Evolutionary conservation across 352 stramenopile species (phyloP).

Genomic region (Globisporangium ultimum): DNA sequence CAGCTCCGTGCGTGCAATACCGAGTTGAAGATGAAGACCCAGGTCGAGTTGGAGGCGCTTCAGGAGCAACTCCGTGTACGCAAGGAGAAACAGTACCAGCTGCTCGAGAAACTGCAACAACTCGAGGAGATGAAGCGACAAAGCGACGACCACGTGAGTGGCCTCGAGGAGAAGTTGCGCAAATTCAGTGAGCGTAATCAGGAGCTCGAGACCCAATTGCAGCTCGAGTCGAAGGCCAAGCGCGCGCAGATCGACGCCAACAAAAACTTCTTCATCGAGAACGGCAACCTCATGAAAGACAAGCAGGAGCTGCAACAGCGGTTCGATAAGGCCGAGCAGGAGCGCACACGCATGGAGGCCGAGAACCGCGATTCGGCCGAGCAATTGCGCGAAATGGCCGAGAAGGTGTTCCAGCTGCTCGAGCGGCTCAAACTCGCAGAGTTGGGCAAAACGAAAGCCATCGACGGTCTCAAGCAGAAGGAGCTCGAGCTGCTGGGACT

Average conservation of each 20-base stretch:
- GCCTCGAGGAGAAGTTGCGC: constrained; percentile 90
- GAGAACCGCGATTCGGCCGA: constrained; percentile 94
- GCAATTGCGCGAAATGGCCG: constrained; percentile 95
- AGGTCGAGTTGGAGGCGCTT: constrained; percentile 94
- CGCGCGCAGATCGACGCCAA: constrained; percentile 91
- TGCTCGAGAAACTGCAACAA: constrained; percentile 95
- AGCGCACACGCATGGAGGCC: constrained; percentile 93
- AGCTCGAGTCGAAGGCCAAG: constrained; percentile 92
- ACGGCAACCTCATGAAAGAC: constrained; percentile 68
- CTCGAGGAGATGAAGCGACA: constrained; percentile 92
- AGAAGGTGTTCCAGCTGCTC: constrained; percentile 96
- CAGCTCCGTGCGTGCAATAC: constrained; percentile 92
- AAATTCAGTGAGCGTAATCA: constrained; percentile 86
- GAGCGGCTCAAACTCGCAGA: constrained; percentile 95
- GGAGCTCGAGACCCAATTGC: constrained; percentile 93
- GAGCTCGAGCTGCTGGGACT: constrained; percentile 92
- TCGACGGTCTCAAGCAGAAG: constrained; percentile 93
- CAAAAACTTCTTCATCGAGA: constrained; percentile 88
- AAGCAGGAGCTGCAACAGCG: constrained; percentile 81
- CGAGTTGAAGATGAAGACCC: constrained; percentile 93
- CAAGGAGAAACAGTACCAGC: constrained; percentile 98
- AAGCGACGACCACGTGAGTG: constrained; percentile 88
- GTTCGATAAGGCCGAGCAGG: constrained; percentile 89
- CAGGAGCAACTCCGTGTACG: constrained; percentile 94
- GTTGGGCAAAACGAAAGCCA: constrained; percentile 94